Percentiles rank a stretch among this genome's conserved stretches.
Conservation (phyloP, 2,329 filamentous ascomycete genomes). For the Neofusicoccum parvum region DNA sequence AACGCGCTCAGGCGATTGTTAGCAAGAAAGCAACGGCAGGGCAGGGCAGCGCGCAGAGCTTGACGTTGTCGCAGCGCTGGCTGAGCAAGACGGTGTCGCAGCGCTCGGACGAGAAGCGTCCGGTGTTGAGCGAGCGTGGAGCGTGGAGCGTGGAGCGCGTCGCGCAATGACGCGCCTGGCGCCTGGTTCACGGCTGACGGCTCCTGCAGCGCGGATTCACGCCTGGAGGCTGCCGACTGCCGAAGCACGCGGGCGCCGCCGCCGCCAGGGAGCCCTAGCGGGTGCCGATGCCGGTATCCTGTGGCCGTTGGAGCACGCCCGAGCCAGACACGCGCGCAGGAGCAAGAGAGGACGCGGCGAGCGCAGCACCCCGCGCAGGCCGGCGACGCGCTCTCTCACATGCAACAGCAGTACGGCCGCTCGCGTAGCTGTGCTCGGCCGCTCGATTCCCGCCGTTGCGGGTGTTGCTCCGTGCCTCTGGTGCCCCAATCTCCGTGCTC, state of each 20-base stretch:
- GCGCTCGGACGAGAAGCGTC: neutral
- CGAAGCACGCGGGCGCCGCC: neutral
- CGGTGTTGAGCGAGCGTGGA: neutral
- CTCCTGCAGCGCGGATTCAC: no score
- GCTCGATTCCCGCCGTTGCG: slow-evolving; percentile 7
- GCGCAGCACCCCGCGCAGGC: neutral
- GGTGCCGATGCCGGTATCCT: neutral
- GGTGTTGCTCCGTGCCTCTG: slow-evolving; percentile 11
- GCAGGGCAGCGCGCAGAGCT: neutral
- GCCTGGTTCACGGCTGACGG: no score
- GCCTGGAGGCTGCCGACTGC: neutral
- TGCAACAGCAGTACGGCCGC: neutral
- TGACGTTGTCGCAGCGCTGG: neutral
- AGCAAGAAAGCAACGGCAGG: slow-evolving; percentile 5
- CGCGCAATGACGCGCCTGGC: neutral
- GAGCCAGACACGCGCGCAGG: no score
- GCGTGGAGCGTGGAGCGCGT: no score
- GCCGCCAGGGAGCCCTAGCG: neutral
- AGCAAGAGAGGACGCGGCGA: neutral
- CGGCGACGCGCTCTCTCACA: slow-evolving; percentile 9
- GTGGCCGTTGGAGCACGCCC: no score
- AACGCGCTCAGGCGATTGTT: neutral
- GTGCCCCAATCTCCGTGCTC: slow-evolving; percentile 17
- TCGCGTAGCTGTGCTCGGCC: neutral
- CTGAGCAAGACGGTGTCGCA: neutral